Evolutionary conservation across 352 stramenopile genomes (phyloP).

Genomic region (Phytophthora pini): DNA sequence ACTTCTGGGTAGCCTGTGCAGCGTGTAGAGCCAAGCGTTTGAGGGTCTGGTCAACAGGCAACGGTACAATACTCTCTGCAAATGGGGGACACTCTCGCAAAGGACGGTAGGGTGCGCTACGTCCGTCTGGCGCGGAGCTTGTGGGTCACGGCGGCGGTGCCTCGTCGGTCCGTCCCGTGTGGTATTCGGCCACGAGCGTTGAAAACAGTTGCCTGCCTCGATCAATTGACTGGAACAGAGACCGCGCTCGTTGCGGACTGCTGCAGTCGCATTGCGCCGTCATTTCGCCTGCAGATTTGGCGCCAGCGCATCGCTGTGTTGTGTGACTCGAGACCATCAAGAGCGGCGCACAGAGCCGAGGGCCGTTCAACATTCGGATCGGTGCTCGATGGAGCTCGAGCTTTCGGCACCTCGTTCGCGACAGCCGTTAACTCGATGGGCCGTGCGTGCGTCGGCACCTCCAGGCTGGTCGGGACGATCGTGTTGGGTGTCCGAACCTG

Average conservation of each 20-base stretch:
- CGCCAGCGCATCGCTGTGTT: conserved; percentile 14
- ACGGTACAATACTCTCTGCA: neutral
- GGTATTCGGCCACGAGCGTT: conserved; percentile 23
- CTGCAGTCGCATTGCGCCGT: conserved; percentile 13
- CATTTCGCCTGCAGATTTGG: conserved; percentile 9
- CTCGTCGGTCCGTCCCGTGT: conserved; percentile 14
- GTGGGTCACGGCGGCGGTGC: conserved; percentile 18
- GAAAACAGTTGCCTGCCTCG: conserved; percentile 25
- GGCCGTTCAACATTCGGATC: conserved; percentile 20
- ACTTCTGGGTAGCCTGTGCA: neutral
- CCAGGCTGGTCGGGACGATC: neutral
- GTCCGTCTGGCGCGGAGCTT: conserved; percentile 19
- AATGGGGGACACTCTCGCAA: conserved; percentile 3
- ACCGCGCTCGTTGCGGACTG: neutral
- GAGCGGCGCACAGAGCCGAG: conserved; percentile 17
- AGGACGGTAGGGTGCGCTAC: neutral
- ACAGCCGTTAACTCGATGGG: conserved; percentile 9
- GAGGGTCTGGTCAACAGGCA: neutral
- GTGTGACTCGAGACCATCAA: conserved; percentile 21
- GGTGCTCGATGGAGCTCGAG: conserved; percentile 1
- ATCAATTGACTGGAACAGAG: conserved; percentile 7
- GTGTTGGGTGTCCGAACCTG: neutral
- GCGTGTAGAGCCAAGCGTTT: too few relatives aligned
- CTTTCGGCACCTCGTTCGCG: conserved; percentile 8
- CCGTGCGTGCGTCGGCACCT: conserved; percentile 7